Evolutionary conservation across 495 filamentous ascomycete species (phyloP), one percentile per base, ranked within the genome.

Genomic region (Penicillium paxilli): DNA sequence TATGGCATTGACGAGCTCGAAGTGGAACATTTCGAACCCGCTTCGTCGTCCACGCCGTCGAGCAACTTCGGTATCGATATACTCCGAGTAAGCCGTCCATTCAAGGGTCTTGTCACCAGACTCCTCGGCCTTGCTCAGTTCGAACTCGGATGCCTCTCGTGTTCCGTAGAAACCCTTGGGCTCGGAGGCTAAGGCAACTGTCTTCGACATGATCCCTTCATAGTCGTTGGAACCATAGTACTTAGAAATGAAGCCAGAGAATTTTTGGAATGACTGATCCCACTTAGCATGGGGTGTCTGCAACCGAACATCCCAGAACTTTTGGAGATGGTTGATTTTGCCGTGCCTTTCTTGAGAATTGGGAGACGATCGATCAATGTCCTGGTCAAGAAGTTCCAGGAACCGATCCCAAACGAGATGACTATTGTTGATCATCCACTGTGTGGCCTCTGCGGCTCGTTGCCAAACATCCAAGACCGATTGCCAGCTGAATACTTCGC

Each of bases 351-450:
- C 78, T 42, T 76, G 72, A 4, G 78, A 79, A 23, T 42, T 42
- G 11, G 40, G 20, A 11, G 81, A 75, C 2, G 74, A 73, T 44
- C 73, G 79, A n/a, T 80, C 74, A 58, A 89, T 55, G 77, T 88
- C 90, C 74, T 80, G 70, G 50, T 80, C 62, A 22, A 84, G 61
- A 17, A 88, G 66, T 24, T 87, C 78, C 9, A 84, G 72, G 47
- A 86, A 92, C 52, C 85, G 86, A 64, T 96, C 84, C 92, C 92
- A 98, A n/a, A 97, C 79, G 45, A 86, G 60, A 60, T 94, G 83
- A 72, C 92, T 96, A 63, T 96, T 90, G 61, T 85, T 81, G 52
- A 97, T 81, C 59, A 89, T 86, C 74, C 87, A 91, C 62, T 87
- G 83, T 12, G 90, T 94, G 21, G 87, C 85, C 42, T 89, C 83